Evolutionary conservation across 2,329 filamentous ascomycete species (phyloP).

Genomic region (Botrytis hyacinthi): DNA sequence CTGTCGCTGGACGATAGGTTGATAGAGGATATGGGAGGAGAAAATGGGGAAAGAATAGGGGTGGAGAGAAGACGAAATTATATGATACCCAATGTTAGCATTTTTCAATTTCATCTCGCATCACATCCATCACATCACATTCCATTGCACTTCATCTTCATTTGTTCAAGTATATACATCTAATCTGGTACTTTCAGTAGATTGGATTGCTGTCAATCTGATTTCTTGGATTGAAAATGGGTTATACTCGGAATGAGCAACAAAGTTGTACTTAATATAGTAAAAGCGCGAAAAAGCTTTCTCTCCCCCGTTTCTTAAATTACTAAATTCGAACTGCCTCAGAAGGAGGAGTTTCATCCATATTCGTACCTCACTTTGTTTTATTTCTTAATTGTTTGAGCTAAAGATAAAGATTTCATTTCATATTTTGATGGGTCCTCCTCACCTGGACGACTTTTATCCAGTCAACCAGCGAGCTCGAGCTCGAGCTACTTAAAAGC

Average conservation of each 20-base stretch:
- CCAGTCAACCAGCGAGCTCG: too few relatives aligned
- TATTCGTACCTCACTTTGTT: too few relatives aligned
- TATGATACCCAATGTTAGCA: slow-evolving; percentile 1
- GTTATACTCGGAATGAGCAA: not conserved
- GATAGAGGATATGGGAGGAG: not conserved
- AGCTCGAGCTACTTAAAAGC: accelerated
- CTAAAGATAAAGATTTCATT: too few relatives aligned
- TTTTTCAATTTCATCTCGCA: not conserved
- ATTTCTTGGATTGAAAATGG: not conserved
- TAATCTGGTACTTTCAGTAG: not conserved
- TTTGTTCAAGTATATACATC: not conserved
- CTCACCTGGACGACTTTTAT: too few relatives aligned
- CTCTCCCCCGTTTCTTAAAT: not conserved
- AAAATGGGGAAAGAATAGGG: not conserved
- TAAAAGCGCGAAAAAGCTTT: not conserved
- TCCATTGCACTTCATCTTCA: not conserved
- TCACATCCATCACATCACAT: not conserved
- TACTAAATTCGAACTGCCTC: not conserved
- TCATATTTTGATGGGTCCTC: too few relatives aligned
- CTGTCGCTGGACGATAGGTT: slow-evolving; percentile 5
- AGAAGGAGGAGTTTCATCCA: too few relatives aligned
- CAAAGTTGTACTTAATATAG: not conserved
- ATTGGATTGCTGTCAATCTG: not conserved
- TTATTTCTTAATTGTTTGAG: too few relatives aligned
- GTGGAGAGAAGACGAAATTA: not conserved